phyloP scores from a whole-genome alignment of 164 flowering plant species.

The Litsea cubeba region DNA sequence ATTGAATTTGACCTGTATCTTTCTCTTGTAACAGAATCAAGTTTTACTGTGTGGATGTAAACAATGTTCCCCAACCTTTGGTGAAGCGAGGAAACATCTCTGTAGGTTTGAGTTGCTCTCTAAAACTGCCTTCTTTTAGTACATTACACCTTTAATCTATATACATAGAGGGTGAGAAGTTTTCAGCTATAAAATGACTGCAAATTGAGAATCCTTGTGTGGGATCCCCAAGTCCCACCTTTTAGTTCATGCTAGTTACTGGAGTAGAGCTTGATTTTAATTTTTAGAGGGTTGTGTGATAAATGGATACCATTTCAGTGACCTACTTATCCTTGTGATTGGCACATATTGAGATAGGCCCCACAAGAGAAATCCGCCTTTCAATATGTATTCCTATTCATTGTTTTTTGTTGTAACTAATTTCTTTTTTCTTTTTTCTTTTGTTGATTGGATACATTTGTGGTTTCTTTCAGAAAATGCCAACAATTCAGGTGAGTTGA shows the following conservation, averaged over 20 bases:
- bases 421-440: neutral
- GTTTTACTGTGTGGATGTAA: constrained; percentile 84
- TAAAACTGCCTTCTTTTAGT: neutral
- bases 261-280: no score
- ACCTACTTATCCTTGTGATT: neutral
- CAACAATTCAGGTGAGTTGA: constrained; percentile 77
- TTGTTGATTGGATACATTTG: neutral
- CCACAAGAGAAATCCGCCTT: neutral
- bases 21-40: constrained; percentile 36
- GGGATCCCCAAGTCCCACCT: no score
- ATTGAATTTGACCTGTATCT: neutral
- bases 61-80: constrained; percentile 74
- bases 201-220: no score
- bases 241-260: no score
- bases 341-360: neutral
- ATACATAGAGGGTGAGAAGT: no score
- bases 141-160: no score
- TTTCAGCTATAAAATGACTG: no score
- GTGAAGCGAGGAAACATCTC: constrained; percentile 95
- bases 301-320: no score
- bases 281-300: no score
- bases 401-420: neutral
- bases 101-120: constrained; percentile 30
- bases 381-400: neutral
- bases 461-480: constrained; percentile 70